Conservation (phyloP, 805 yeast genomes). For the Yarrowia bubula region DNA sequence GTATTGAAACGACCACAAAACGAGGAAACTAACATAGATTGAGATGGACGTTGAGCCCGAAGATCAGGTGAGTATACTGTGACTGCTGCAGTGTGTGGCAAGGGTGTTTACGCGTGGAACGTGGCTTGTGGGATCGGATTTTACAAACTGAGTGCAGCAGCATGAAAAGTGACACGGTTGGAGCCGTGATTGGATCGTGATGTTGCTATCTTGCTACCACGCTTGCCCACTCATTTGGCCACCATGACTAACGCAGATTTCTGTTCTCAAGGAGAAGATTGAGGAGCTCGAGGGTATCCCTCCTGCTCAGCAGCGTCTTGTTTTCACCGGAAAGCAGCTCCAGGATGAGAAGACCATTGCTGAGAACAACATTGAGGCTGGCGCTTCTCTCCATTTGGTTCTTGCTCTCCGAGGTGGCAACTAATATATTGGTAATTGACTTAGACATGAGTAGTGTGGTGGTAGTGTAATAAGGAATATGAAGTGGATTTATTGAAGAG, state of each 20-base stretch:
- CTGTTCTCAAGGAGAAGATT: constrained; percentile 80
- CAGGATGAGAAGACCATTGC: constrained; percentile 75
- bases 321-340: constrained; percentile 89
- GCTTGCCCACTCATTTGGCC: no score
- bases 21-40: constrained; percentile 43
- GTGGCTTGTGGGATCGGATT: no score
- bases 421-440: constrained; percentile 1
- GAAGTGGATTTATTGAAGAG: background rate
- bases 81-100: constrained; percentile 31
- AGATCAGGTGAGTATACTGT: constrained; percentile 50
- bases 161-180: background rate
- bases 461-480: no score
- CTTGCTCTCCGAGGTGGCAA: constrained; percentile 88
- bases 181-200: background rate
- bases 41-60: constrained; percentile 69
- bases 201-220: no score
- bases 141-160: no score
- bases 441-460: background rate
- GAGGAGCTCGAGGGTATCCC: constrained; percentile 98
- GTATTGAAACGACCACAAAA: background rate
- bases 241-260: constrained; percentile 41
- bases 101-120: background rate
- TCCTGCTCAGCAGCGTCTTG: constrained; percentile 89
- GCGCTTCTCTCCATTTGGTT: constrained; percentile 85
- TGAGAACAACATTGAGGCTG: constrained; percentile 75